phyloP scores from a whole-genome alignment of 1,284 basidiomycete species.

The Filobasidium uniguttulatum region DNA sequence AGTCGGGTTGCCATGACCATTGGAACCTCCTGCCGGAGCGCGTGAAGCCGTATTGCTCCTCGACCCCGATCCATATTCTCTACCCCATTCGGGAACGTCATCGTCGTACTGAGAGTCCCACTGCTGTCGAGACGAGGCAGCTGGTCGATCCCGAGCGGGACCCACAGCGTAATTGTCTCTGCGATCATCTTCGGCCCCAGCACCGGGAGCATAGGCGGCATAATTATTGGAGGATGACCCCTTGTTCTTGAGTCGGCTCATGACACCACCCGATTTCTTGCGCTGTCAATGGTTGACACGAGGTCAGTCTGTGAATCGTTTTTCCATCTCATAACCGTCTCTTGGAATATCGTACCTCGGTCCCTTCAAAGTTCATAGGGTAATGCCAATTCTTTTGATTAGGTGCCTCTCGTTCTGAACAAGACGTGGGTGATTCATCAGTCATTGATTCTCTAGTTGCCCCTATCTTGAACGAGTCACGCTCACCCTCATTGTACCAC shows the following conservation, averaged over 20 bases:
- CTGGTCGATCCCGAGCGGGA: too few relatives aligned
- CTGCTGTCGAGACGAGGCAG: too few relatives aligned
- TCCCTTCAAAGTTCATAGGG: conserved; percentile 38
- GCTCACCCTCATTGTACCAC: conserved; percentile 35
- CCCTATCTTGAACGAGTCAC: not conserved
- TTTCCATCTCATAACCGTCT: too few relatives aligned
- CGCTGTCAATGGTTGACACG: too few relatives aligned
- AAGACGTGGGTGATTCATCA: not conserved
- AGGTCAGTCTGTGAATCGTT: too few relatives aligned
- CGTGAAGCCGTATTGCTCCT: conserved; percentile 8
- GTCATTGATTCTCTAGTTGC: not conserved
- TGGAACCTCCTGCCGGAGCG: not conserved
- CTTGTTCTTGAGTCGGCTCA: too few relatives aligned
- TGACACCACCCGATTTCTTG: too few relatives aligned
- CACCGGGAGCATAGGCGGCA: too few relatives aligned
- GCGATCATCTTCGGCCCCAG: too few relatives aligned
- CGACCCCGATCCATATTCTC: conserved; percentile 32
- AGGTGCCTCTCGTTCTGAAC: conserved; percentile 26
- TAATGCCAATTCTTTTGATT: conserved; percentile 38
- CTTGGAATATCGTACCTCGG: too few relatives aligned
- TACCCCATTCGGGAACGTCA: conserved; percentile 38
- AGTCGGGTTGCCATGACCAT: conserved; percentile 6
- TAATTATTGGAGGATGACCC: too few relatives aligned
- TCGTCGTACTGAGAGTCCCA: conserved; percentile 27
- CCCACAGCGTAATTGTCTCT: too few relatives aligned